Percentiles rank a stretch among this genome's conserved stretches.
Conservation (phyloP, 1,284 basidiomycete genomes). For the Heimioporus retisporus region DNA sequence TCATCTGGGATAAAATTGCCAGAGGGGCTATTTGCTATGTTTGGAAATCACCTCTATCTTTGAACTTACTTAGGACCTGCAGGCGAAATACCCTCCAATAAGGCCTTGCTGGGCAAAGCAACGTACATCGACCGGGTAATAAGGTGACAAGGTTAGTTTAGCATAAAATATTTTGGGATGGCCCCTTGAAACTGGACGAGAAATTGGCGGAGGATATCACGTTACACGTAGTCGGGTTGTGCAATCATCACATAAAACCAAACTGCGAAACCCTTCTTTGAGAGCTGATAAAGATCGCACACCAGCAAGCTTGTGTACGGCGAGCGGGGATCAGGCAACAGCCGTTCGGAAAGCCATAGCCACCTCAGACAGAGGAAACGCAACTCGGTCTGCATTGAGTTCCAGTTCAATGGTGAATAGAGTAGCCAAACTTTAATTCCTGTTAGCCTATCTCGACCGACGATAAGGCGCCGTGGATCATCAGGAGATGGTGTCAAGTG, state of each 20-base stretch:
- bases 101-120: no score
- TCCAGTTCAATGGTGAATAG: constrained; percentile 29
- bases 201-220: constrained; percentile 6
- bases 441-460: constrained; percentile 45
- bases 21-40: not conserved
- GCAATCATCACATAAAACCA: constrained; percentile 3
- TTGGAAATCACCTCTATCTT: not conserved
- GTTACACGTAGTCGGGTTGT: not conserved
- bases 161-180: constrained; percentile 25
- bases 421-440: constrained; percentile 30
- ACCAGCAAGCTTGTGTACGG: constrained; percentile 39
- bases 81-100: no score
- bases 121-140: no score
- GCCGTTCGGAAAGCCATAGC: constrained; percentile 26
- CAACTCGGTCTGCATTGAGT: constrained; percentile 7
- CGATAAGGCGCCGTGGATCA: constrained; percentile 44
- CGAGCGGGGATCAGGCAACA: constrained; percentile 28
- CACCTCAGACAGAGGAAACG: constrained; percentile 11
- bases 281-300: constrained; percentile 33
- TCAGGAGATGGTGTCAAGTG: constrained; percentile 40
- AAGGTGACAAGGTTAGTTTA: not conserved
- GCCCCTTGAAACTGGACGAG: constrained; percentile 10
- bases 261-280: not conserved
- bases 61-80: no score
- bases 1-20: not conserved